Percentiles rank a stretch among this genome's conserved stretches.
phyloP scores from a whole-genome alignment of 1,284 basidiomycete species.

The Microbotryum scabiosae region DNA sequence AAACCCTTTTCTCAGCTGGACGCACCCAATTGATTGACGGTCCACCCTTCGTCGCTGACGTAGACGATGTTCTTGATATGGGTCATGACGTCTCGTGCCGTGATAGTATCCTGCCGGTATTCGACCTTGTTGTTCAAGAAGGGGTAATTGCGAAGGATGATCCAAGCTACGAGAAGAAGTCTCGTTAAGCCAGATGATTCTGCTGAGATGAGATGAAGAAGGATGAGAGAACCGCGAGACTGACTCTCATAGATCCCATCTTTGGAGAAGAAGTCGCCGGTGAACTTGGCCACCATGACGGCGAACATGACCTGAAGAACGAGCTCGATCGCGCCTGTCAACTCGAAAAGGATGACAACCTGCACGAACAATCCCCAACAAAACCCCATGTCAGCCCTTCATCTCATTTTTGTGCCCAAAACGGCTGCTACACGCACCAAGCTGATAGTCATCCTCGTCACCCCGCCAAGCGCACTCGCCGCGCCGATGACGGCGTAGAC shows the following conservation, averaged over 20 bases:
- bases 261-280: constrained; percentile 30
- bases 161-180: constrained; percentile 28
- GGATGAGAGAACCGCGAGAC: not conserved
- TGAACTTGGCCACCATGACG: constrained; percentile 73
- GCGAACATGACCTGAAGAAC: constrained; percentile 82
- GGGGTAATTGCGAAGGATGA: constrained; percentile 51
- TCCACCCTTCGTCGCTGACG: constrained; percentile 26
- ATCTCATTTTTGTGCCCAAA: too few species aligned
- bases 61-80: constrained; percentile 35
- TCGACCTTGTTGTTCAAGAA: constrained; percentile 60
- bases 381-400: not conserved
- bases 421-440: constrained; percentile 45
- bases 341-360: constrained; percentile 94
- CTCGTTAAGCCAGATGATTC: not conserved
- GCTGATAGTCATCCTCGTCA: constrained; percentile 60
- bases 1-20: not conserved
- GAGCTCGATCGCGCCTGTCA: constrained; percentile 90
- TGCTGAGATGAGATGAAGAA: not conserved
- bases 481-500: constrained; percentile 78
- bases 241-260: constrained; percentile 35
- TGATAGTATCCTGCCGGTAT: constrained; percentile 57
- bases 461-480: constrained; percentile 68
- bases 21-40: constrained; percentile 10
- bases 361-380: constrained; percentile 57
- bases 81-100: constrained; percentile 57